A percentile compares a stretch with the other conserved stretches of the same genome.
These are phyloP conservation scores for Mucor racemosus DNA, from an alignment of 371 early-diverging fungal genomes.

Conservation along the genomic window DNA sequence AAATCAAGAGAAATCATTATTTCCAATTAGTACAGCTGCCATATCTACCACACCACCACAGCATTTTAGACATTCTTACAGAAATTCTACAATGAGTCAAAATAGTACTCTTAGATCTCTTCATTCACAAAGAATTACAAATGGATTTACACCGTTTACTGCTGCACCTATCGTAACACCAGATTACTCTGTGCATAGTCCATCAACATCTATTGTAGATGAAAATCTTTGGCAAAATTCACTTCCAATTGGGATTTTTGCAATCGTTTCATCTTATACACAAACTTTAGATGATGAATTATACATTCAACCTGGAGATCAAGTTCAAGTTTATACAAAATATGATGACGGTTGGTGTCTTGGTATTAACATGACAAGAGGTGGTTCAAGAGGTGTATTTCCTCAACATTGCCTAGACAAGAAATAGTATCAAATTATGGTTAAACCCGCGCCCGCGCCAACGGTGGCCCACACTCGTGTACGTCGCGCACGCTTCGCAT, in stretches of 20 bases:
- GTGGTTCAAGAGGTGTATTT: slow-evolving; percentile 49
- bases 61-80: neutral
- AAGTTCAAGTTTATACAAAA: slow-evolving; percentile 51
- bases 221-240: slow-evolving; percentile 16
- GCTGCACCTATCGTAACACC: neutral
- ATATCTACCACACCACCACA: neutral
- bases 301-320: slow-evolving; percentile 53
- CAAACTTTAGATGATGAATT: slow-evolving; percentile 60
- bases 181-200: neutral
- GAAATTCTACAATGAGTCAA: neutral
- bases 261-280: slow-evolving; percentile 38
- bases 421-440: neutral
- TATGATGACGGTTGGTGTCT: slow-evolving; percentile 64
- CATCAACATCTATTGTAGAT: neutral
- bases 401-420: slow-evolving; percentile 49
- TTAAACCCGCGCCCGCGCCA: neutral
- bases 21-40: neutral
- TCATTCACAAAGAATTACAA: neutral
- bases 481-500: neutral
- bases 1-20: neutral
- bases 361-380: slow-evolving; percentile 54
- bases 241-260: slow-evolving; percentile 39
- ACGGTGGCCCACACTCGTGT: too few species aligned
- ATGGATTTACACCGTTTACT: neutral
- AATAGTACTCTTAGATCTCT: neutral